Percentiles rank a stretch among this genome's conserved stretches.
Conservation (phyloP, 2,329 filamentous ascomycete species). For the Aotearoamyces nothofagi region DNA sequence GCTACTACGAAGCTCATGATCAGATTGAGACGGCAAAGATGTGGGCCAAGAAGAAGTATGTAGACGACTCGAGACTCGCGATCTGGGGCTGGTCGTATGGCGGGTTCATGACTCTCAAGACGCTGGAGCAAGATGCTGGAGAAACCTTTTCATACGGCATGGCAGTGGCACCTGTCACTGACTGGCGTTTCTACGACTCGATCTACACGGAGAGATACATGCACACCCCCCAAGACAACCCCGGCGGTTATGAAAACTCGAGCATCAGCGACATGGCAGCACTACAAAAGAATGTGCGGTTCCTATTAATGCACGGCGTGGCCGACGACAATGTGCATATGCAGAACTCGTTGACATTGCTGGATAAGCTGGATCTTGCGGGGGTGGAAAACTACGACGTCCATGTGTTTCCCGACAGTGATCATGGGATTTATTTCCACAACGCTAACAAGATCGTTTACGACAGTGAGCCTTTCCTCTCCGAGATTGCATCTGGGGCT, state of each 20-base stretch:
- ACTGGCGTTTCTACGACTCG: constrained; percentile 91
- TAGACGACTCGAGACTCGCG: constrained; percentile 67
- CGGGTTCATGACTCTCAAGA: constrained; percentile 90
- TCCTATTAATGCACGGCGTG: constrained; percentile 92
- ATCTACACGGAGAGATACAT: constrained; percentile 97
- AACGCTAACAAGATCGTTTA: constrained; percentile 86
- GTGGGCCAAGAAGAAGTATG: constrained; percentile 68
- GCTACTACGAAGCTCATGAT: constrained; percentile 71
- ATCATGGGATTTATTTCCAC: constrained; percentile 91
- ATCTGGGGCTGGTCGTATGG: constrained; percentile 99
- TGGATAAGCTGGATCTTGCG: constrained; percentile 73
- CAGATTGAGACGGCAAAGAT: constrained; percentile 83
- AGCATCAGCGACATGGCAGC: constrained; percentile 62
- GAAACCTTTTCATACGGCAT: constrained; percentile 91
- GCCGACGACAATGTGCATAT: constrained; percentile 96
- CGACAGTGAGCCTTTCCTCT: constrained; percentile 53
- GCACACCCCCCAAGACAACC: constrained; percentile 80
- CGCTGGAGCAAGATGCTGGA: constrained; percentile 79
- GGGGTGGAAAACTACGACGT: constrained; percentile 89
- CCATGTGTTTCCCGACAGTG: constrained; percentile 90
- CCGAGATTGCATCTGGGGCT: too few relatives aligned
- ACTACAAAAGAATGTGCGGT: constrained; percentile 63
- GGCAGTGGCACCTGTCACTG: constrained; percentile 95
- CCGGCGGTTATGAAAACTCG: constrained; percentile 58
- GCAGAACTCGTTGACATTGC: constrained; percentile 77